These are phyloP conservation scores for Lodderomyces beijingensis DNA, from an alignment of 1,139 yeast species.

Conservation along the genomic window DNA sequence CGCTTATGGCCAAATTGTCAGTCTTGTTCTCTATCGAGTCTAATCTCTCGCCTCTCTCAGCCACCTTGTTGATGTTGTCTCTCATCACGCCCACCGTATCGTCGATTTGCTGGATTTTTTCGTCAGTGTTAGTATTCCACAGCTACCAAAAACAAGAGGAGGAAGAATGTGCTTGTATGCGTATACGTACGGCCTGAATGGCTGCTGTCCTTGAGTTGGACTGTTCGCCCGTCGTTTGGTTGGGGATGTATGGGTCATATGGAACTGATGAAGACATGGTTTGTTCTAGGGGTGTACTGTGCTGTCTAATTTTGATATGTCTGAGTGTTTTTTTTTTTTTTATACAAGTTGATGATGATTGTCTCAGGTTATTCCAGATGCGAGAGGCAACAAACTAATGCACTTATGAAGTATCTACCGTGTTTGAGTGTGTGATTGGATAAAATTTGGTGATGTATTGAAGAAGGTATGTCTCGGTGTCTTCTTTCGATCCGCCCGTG, in stretches of 20 bases:
- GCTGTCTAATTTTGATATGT: slow-evolving; percentile 1
- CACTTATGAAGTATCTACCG: background rate
- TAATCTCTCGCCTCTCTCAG: slow-evolving; percentile 90
- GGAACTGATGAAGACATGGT: slow-evolving; percentile 78
- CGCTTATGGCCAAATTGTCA: slow-evolving; percentile 86
- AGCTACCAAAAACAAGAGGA: background rate
- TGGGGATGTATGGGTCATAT: slow-evolving; percentile 86
- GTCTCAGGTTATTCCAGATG: slow-evolving; percentile 2
- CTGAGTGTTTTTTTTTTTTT: slow-evolving; percentile 1
- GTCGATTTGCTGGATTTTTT: slow-evolving; percentile 64
- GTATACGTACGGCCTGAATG: slow-evolving; percentile 66
- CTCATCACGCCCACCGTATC: slow-evolving; percentile 98
- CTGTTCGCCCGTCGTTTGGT: slow-evolving; percentile 50
- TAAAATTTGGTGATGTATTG: too few species aligned
- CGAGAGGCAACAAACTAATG: background rate
- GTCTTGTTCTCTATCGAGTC: slow-evolving; percentile 94
- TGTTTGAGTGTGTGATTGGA: too few species aligned
- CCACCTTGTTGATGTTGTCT: slow-evolving; percentile 93
- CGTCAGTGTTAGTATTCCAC: slow-evolving; percentile 14
- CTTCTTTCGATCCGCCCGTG: too few species aligned
- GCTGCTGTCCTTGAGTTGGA: slow-evolving; percentile 73
- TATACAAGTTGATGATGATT: too few species aligned
- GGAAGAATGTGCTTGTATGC: background rate
- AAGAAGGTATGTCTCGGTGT: too few species aligned
- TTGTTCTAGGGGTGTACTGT: slow-evolving; percentile 2